phyloP scores from a whole-genome alignment of 495 filamentous ascomycete species.

The Apodospora peruviana region DNA sequence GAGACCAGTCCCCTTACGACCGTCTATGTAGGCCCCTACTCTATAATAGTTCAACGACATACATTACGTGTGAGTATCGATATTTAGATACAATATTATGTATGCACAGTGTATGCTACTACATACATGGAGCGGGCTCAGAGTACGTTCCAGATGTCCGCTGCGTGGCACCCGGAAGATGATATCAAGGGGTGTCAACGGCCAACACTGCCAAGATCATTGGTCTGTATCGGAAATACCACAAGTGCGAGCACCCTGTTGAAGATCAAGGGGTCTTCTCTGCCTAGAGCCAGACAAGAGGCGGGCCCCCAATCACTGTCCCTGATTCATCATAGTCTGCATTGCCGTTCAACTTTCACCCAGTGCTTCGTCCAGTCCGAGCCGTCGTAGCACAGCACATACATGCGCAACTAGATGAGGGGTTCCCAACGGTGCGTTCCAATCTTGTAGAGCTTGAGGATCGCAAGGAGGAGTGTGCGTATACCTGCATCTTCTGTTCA shows the following conservation, averaged over 20 bases:
- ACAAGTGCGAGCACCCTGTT: background rate
- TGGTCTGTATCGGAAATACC: background rate
- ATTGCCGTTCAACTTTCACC: constrained; percentile 8
- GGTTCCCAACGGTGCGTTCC: constrained; percentile 25
- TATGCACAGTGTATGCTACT: too few relatives aligned
- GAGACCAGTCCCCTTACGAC: too few relatives aligned
- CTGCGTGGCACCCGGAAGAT: too few relatives aligned
- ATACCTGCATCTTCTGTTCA: background rate
- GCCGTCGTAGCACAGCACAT: constrained; percentile 1
- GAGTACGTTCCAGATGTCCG: background rate
- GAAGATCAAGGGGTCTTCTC: background rate
- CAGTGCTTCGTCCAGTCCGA: background rate
- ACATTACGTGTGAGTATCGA: too few relatives aligned
- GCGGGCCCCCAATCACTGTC: constrained; percentile 14
- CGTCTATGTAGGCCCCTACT: too few relatives aligned
- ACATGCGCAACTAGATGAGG: constrained; percentile 7
- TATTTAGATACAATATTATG: too few relatives aligned
- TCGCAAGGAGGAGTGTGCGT: background rate
- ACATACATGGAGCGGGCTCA: background rate
- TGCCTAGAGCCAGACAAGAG: background rate
- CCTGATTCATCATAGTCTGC: background rate
- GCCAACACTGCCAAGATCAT: background rate
- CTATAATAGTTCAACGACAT: too few relatives aligned
- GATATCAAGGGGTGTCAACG: too few relatives aligned
- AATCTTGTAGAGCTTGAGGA: background rate